Evolutionary conservation across 2,329 filamentous ascomycete genomes (phyloP).

Genomic region (Pseudofabraea citricarpa): DNA sequence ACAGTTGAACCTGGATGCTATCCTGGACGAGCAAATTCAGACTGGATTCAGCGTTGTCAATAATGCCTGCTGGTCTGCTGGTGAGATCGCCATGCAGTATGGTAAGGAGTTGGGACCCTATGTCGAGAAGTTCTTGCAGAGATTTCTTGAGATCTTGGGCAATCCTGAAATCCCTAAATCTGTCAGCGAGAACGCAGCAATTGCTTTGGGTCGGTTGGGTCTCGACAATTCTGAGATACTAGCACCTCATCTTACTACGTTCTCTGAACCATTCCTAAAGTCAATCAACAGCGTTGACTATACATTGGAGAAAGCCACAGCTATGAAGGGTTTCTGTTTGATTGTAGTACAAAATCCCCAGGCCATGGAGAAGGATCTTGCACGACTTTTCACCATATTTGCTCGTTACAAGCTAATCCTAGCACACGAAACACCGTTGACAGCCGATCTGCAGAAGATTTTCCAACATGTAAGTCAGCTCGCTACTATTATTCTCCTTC

Average conservation of each 20-base stretch:
- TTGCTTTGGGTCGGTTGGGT: constrained; percentile 84
- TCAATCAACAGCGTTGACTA: constrained; percentile 81
- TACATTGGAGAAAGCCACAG: constrained; percentile 91
- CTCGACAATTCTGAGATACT: constrained; percentile 72
- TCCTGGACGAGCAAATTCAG: constrained; percentile 76
- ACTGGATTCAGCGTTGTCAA: constrained; percentile 89
- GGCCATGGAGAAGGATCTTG: constrained; percentile 82
- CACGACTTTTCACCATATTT: constrained; percentile 79
- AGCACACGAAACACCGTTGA: constrained; percentile 34
- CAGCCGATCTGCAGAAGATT: constrained; percentile 24
- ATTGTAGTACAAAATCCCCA: constrained; percentile 83
- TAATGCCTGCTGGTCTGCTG: constrained; percentile 96
- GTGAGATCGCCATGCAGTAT: constrained; percentile 83
- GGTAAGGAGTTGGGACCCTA: constrained; percentile 72
- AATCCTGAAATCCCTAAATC: constrained; percentile 82
- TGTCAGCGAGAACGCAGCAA: constrained; percentile 88
- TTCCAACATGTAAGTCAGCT: constrained; percentile 23
- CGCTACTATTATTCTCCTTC: too few relatives aligned
- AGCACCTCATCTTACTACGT: constrained; percentile 72
- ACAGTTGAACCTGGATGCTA: constrained; percentile 77
- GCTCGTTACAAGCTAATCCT: constrained; percentile 67
- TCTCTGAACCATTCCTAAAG: constrained; percentile 76
- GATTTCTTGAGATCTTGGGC: constrained; percentile 76
- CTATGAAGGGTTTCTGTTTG: constrained; percentile 84
- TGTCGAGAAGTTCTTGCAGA: constrained; percentile 69